phyloP scores from a whole-genome alignment of 148 eudicot species.

The Fagopyrum tataricum region DNA sequence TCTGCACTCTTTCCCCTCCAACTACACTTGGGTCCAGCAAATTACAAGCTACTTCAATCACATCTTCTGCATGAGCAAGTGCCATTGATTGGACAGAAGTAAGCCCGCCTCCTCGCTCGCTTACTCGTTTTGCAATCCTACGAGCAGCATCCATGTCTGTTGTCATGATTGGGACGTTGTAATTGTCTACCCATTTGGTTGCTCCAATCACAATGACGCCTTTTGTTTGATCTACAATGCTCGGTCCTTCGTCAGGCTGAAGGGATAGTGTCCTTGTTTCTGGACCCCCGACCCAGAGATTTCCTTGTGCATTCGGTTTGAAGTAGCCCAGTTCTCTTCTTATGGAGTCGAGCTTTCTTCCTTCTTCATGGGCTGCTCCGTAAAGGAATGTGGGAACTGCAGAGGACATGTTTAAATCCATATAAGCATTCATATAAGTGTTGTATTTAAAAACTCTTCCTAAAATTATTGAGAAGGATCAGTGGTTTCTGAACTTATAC shows the following conservation, averaged over 20 bases:
- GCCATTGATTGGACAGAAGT: slow-evolving; percentile 82
- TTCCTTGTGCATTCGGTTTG: slow-evolving; percentile 50
- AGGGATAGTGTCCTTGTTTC: slow-evolving; percentile 35
- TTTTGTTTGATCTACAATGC: slow-evolving; percentile 32
- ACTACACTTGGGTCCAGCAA: slow-evolving; percentile 49
- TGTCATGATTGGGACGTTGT: slow-evolving; percentile 63
- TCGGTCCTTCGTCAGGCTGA: slow-evolving; percentile 65
- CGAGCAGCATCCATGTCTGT: slow-evolving; percentile 48
- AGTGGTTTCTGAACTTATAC: background rate
- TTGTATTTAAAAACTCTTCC: too few relatives aligned
- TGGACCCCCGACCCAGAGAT: slow-evolving; percentile 69
- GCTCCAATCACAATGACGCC: slow-evolving; percentile 69
- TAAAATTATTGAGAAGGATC: too few relatives aligned
- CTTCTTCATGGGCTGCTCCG: slow-evolving; percentile 67
- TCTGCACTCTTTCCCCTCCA: slow-evolving; percentile 54
- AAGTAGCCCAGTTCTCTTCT: slow-evolving; percentile 86
- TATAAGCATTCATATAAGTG: background rate
- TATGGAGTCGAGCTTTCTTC: slow-evolving; percentile 57
- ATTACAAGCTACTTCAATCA: slow-evolving; percentile 77
- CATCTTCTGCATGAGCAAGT: slow-evolving; percentile 67
- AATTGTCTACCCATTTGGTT: slow-evolving; percentile 85
- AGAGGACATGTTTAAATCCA: slow-evolving; percentile 6
- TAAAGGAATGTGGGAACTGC: slow-evolving; percentile 79
- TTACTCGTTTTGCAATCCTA: slow-evolving; percentile 56
- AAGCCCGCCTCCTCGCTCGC: slow-evolving; percentile 75